Evolutionary conservation across 2,329 filamentous ascomycete species (phyloP), one percentile per base, ranked within the genome.

Genomic region (Ramichloridium luteum): DNA sequence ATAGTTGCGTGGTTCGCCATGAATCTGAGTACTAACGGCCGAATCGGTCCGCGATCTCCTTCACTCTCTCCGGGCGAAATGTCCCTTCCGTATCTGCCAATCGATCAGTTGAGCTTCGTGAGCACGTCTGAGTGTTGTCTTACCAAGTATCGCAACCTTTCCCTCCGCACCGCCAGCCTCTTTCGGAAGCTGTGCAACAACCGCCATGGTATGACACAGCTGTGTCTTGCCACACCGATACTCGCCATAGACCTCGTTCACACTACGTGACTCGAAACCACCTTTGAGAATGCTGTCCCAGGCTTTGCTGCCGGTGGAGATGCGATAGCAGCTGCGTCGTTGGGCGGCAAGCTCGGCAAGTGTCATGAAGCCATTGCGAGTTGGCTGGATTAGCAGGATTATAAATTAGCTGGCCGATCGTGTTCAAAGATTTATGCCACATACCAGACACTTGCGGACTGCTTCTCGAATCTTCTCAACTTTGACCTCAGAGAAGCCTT

Each of bases 401-500:
- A 5, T n/a, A n/a, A n/a, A n/a, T n/a, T n/a, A n/a, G n/a, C n/a
- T n/a, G n/a, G n/a, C n/a, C n/a, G n/a, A n/a, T n/a, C n/a, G n/a
- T n/a, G n/a, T n/a, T n/a, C n/a, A n/a, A n/a, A n/a, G n/a, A n/a
- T n/a, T 12, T n/a, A 28, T 6, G 30, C 23, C 4, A 46, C 55
- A 33, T 53, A 73, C 70, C 51, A 69, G 57, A 37, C 68, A 73
- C 51, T 77, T 77, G 27, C 64, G 62, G 32, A 74, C 65, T 29
- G 75, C 75, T 43, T 80, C 76, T 48, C 77, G 79, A 49, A 80
- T 66, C 52, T 79, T 80, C 41, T 80, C 75, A 3, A 79, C 75
- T 52, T 80, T 80, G 47, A 72, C 63, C 49, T 79, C 75, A 35
- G 74, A 78, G 54, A 79, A 77, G 6, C 75, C 76, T 47, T 77